Percentiles rank a stretch among this genome's conserved stretches.
phyloP scores from a whole-genome alignment of 2,329 filamentous ascomycete species.

The Karstenula rhodostoma region DNA sequence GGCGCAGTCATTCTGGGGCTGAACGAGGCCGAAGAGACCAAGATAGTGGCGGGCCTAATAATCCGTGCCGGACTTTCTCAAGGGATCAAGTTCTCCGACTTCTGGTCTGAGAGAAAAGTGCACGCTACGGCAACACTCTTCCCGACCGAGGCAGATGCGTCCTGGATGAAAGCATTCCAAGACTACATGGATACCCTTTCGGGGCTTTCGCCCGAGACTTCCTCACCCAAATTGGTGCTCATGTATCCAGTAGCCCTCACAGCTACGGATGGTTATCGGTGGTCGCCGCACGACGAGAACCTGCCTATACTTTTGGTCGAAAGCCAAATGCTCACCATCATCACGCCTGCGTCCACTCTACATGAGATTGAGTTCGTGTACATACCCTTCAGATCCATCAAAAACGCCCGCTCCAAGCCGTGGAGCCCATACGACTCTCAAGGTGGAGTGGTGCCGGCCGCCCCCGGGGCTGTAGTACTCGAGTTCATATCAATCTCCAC shows the following conservation, averaged over 20 bases:
- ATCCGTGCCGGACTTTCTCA: conserved; percentile 35
- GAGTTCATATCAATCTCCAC: conserved; percentile 21
- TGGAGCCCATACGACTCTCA: conserved; percentile 34
- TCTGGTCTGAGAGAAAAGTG: conserved; percentile 39
- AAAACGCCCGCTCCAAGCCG: conserved; percentile 16
- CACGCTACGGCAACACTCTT: conserved; percentile 33
- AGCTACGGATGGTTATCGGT: conserved; percentile 33
- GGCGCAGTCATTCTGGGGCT: conserved; percentile 35
- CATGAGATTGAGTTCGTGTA: conserved; percentile 36
- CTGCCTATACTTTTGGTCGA: conserved; percentile 29
- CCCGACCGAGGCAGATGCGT: conserved; percentile 22
- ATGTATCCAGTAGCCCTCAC: conserved; percentile 34
- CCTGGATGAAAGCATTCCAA: conserved; percentile 42
- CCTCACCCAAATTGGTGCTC: conserved; percentile 22
- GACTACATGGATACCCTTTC: conserved; percentile 35
- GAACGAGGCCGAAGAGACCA: conserved; percentile 39
- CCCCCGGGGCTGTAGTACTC: conserved; percentile 35
- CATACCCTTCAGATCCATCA: conserved; percentile 36
- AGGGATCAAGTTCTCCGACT: conserved; percentile 32
- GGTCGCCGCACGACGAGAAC: conserved; percentile 22
- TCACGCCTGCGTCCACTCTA: conserved; percentile 27
- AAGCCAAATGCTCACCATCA: conserved; percentile 29
- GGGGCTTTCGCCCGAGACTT: conserved; percentile 22
- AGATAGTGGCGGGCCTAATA: conserved; percentile 41
- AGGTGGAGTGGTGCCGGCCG: conserved; percentile 18